These are phyloP conservation scores for Aspergillus sp. DNA, from an alignment of 2,329 filamentous ascomycete species.

Conservation along the genomic window DNA sequence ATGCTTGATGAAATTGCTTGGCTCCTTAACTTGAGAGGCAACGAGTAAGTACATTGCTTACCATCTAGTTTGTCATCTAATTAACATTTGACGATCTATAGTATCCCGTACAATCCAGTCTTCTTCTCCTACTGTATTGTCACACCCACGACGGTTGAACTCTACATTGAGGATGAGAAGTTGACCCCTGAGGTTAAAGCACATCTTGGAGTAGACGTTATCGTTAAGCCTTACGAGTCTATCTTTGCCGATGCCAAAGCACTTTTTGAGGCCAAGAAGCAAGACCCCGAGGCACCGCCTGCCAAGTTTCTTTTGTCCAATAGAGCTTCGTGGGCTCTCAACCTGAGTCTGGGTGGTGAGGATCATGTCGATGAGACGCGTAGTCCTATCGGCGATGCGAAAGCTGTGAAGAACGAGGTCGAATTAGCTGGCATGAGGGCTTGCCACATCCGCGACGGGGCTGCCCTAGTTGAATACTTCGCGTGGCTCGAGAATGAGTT, in stretches of 20 bases:
- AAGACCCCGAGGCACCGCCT: constrained; percentile 44
- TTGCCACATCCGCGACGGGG: constrained; percentile 92
- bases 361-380: constrained; percentile 82
- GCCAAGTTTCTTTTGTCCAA: constrained; percentile 83
- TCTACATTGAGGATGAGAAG: constrained; percentile 85
- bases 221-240: constrained; percentile 77
- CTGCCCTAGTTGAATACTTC: constrained; percentile 88
- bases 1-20: constrained; percentile 97
- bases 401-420: constrained; percentile 89
- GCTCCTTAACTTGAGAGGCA: constrained; percentile 97
- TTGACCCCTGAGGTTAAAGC: constrained; percentile 68
- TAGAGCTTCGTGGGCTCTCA: constrained; percentile 90
- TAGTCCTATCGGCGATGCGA: constrained; percentile 86
- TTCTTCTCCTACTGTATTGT: constrained; percentile 96
- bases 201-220: constrained; percentile 72
- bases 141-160: constrained; percentile 73
- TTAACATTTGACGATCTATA: constrained; percentile 29
- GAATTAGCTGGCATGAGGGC: constrained; percentile 92
- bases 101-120: constrained; percentile 94
- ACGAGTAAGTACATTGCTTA: constrained; percentile 60
- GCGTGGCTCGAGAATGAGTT: constrained; percentile 95
- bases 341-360: constrained; percentile 82
- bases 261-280: constrained; percentile 56
- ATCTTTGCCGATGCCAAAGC: constrained; percentile 79
- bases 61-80: constrained; percentile 3